These are phyloP conservation scores for Thielaviopsis ethacetica DNA, from an alignment of 2,329 filamentous ascomycete species.

Conservation along the genomic window DNA sequence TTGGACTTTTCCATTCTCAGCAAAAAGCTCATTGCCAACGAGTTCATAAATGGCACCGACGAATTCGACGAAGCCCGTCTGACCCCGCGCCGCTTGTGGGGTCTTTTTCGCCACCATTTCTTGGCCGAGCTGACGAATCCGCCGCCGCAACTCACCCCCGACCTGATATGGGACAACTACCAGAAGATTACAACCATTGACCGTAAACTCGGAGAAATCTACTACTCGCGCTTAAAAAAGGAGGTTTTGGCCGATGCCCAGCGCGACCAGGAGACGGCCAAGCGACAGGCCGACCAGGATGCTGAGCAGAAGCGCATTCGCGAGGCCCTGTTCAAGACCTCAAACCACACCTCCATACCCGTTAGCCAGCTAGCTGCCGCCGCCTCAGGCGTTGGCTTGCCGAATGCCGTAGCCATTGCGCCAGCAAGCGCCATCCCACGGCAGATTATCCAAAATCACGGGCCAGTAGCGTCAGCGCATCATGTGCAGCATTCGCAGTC, in stretches of 20 bases:
- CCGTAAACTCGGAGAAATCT: conserved; percentile 7
- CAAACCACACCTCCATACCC: not conserved
- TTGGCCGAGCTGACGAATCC: conserved; percentile 44
- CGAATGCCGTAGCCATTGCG: conserved; percentile 6
- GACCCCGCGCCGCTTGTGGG: conserved; percentile 60
- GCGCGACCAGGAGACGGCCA: conserved; percentile 4
- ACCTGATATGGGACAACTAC: conserved; percentile 6
- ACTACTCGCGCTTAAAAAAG: conserved; percentile 10
- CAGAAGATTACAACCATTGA: conserved; percentile 10
- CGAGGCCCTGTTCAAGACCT: conserved; percentile 5
- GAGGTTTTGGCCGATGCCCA: conserved; percentile 9
- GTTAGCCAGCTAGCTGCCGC: conserved; percentile 4
- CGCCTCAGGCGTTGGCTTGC: conserved; percentile 5
- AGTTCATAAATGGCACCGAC: conserved; percentile 51
- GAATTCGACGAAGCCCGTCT: conserved; percentile 60
- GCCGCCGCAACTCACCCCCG: conserved; percentile 6
- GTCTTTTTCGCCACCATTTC: conserved; percentile 61
- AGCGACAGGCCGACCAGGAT: conserved; percentile 3
- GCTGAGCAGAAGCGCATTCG: conserved; percentile 8
- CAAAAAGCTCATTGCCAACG: conserved; percentile 55
- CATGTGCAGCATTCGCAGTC: not conserved
- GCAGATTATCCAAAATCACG: not conserved
- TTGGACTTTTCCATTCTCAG: conserved; percentile 57
- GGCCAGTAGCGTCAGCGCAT: not conserved
- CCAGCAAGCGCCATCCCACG: not conserved